Conservation (phyloP, 2,329 filamentous ascomycete genomes). For the Pyrenophora graminea region DNA sequence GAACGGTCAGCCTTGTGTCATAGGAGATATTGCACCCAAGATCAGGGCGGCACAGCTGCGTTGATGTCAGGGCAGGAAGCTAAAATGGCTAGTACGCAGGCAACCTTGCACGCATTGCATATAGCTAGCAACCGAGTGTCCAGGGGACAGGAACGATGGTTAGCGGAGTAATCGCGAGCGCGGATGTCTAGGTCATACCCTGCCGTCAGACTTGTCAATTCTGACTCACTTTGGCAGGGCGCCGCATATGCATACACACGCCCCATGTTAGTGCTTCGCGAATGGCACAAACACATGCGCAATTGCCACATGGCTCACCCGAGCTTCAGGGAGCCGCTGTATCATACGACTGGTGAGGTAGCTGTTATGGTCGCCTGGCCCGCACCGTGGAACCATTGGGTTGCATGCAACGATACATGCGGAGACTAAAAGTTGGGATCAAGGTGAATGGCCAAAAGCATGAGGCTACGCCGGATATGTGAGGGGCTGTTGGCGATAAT, state of each 20-base stretch:
- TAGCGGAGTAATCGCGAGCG: not conserved
- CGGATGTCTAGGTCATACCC: conserved; percentile 1
- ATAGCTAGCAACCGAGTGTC: not conserved
- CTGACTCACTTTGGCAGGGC: not conserved
- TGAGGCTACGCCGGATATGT: not conserved
- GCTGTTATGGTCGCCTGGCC: conserved; percentile 5
- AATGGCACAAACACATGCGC: conserved; percentile 3
- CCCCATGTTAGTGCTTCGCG: not conserved
- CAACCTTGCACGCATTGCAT: conserved; percentile 3
- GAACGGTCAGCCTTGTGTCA: conserved; percentile 14
- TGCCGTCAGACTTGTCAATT: not conserved
- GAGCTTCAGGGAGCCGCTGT: conserved; percentile 1
- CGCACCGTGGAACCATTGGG: conserved; percentile 5
- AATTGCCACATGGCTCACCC: conserved; percentile 15
- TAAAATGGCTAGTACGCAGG: not conserved
- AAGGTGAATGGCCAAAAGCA: not conserved
- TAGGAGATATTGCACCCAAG: conserved; percentile 4
- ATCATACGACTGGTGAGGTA: conserved; percentile 5
- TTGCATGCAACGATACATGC: conserved; percentile 4
- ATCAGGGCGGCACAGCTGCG: conserved; percentile 2
- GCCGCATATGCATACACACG: not conserved
- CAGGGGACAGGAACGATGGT: conserved; percentile 1
- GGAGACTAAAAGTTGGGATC: not conserved
- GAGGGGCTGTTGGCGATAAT: too few species aligned
- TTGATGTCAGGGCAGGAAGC: conserved; percentile 9